Conservation (phyloP, 2,329 filamentous ascomycete genomes). For the Calonectria pauciramosa region DNA sequence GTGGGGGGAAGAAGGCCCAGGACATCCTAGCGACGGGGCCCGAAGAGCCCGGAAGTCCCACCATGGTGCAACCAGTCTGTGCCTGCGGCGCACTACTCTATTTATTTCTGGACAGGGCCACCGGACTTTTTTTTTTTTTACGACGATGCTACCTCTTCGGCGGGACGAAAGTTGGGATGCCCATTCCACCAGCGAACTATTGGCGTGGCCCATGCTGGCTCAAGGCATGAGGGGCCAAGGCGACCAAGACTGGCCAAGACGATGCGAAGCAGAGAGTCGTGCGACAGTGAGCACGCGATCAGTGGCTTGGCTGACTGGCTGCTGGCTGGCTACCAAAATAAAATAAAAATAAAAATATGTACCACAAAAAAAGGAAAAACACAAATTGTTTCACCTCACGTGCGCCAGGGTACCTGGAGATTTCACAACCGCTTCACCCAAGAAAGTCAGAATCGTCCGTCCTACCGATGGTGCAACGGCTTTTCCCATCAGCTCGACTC, state of each 20-base stretch:
- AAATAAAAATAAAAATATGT: neutral
- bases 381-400: neutral
- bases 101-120: neutral
- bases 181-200: neutral
- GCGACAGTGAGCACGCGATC: neutral
- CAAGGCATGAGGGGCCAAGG: neutral
- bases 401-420: neutral
- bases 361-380: neutral
- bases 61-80: constrained; percentile 7
- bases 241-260: neutral
- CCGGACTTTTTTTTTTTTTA: neutral
- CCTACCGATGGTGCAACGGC: neutral
- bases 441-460: neutral
- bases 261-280: neutral
- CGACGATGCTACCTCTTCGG: neutral
- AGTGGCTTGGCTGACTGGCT: neutral
- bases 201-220: neutral
- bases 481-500: neutral
- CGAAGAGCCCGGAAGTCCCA: constrained; percentile 1
- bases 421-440: neutral
- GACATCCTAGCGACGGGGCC: neutral
- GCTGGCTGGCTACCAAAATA: neutral
- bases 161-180: neutral
- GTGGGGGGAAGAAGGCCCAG: constrained; percentile 1
- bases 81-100: constrained; percentile 1